These are phyloP conservation scores for Alternaria triticimaculans DNA, from an alignment of 2,329 filamentous ascomycete species.

Conservation along the genomic window DNA sequence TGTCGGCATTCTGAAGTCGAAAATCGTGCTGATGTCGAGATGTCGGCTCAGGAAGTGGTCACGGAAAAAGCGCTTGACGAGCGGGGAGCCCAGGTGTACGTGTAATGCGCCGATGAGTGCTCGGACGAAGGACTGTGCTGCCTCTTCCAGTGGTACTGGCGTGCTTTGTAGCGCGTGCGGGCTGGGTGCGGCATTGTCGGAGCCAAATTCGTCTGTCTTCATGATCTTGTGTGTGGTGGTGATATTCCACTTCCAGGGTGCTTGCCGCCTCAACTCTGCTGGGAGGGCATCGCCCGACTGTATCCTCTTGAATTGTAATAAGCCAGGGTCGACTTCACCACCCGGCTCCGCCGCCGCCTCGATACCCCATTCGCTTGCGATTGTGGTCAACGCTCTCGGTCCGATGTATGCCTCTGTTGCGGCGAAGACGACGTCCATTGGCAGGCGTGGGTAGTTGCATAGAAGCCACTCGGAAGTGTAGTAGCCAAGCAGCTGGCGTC, in stretches of 20 bases:
- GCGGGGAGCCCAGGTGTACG: slow-evolving; percentile 78
- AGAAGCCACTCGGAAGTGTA: slow-evolving; percentile 88
- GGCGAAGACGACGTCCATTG: slow-evolving; percentile 84
- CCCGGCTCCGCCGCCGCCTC: slow-evolving; percentile 87
- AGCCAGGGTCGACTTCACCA: slow-evolving; percentile 87
- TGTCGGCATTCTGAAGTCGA: slow-evolving; percentile 83
- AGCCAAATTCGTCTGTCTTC: slow-evolving; percentile 85
- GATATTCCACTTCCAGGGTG: slow-evolving; percentile 47
- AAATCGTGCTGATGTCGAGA: slow-evolving; percentile 77
- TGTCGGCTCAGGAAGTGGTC: slow-evolving; percentile 83
- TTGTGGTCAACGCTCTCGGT: slow-evolving; percentile 71
- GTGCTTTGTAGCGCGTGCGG: slow-evolving; percentile 30
- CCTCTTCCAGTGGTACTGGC: slow-evolving; percentile 58
- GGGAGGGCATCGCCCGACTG: slow-evolving; percentile 36
- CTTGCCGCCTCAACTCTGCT: slow-evolving; percentile 28
- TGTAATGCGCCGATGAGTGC: slow-evolving; percentile 86
- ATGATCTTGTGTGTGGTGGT: slow-evolving; percentile 73
- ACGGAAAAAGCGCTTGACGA: slow-evolving; percentile 82
- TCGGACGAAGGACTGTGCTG: slow-evolving; percentile 78
- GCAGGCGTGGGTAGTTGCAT: slow-evolving; percentile 88
- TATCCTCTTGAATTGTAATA: slow-evolving; percentile 76
- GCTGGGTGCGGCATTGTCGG: slow-evolving; percentile 52
- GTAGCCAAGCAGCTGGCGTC: slow-evolving; percentile 83
- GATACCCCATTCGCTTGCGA: slow-evolving; percentile 89
- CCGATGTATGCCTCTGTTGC: slow-evolving; percentile 86